Percentiles rank a stretch among this genome's conserved stretches.
Conservation (phyloP, 495 filamentous ascomycete genomes). For the Aspergillus leporis region DNA sequence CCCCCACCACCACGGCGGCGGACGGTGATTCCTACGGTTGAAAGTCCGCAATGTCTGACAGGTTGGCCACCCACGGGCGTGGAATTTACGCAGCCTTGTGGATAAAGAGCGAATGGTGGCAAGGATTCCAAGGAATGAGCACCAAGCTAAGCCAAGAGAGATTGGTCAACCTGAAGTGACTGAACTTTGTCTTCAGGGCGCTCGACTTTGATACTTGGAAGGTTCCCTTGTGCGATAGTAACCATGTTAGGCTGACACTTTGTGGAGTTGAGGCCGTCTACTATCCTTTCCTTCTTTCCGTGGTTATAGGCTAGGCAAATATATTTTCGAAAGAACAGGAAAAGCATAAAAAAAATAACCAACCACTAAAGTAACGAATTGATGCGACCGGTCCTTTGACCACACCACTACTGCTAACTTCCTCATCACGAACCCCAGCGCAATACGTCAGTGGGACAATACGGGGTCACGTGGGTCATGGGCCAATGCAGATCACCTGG, state of each 20-base stretch:
- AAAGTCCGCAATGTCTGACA: background rate
- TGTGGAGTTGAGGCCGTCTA: background rate
- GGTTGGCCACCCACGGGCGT: constrained; percentile 1
- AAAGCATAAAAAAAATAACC: background rate
- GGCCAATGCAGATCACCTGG: background rate
- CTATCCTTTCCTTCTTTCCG: background rate
- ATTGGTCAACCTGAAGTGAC: background rate
- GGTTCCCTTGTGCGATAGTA: background rate
- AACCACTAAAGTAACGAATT: too few species aligned
- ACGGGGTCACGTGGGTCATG: background rate
- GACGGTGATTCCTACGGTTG: background rate
- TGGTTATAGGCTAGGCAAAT: background rate
- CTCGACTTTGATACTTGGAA: background rate
- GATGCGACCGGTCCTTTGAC: background rate
- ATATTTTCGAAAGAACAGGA: background rate
- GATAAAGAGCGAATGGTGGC: background rate
- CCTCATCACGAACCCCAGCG: background rate
- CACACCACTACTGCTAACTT: background rate
- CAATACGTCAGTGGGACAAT: background rate
- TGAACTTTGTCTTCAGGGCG: background rate
- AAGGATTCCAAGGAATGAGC: constrained; percentile 2
- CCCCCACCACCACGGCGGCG: too few species aligned
- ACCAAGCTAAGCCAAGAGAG: background rate
- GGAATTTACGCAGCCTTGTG: background rate
- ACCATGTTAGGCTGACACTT: background rate